phyloP scores from a whole-genome alignment of 768 basidiomycete species.

The Neoboletus brunneissimus region DNA sequence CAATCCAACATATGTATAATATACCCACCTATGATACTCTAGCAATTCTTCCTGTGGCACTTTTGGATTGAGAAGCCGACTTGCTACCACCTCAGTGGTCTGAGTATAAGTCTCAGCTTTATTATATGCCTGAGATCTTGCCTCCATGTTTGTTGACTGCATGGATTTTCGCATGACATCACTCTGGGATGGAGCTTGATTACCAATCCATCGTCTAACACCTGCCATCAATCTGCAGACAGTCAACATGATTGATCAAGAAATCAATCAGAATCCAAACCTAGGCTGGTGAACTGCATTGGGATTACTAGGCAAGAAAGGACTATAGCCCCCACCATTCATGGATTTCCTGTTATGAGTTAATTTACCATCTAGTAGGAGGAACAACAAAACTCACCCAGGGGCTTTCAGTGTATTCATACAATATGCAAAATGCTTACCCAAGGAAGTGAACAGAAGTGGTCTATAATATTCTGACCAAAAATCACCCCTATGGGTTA shows the following conservation, averaged over 20 bases:
- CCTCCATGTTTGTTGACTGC: constrained; percentile 26
- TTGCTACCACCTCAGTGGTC: constrained; percentile 60
- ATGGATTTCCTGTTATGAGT: constrained; percentile 56
- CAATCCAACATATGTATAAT: not conserved
- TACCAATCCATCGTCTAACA: constrained; percentile 73
- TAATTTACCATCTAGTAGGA: not conserved
- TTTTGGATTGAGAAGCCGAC: constrained; percentile 54
- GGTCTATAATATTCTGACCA: constrained; percentile 92
- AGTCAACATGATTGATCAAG: constrained; percentile 22
- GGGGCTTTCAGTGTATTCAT: constrained; percentile 87
- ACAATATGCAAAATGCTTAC: constrained; percentile 88
- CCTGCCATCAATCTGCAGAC: constrained; percentile 66
- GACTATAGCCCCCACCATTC: constrained; percentile 66
- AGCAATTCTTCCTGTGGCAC: constrained; percentile 63
- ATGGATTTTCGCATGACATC: constrained; percentile 41
- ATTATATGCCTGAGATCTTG: constrained; percentile 28
- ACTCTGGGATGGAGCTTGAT: constrained; percentile 43
- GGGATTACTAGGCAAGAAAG: constrained; percentile 64
- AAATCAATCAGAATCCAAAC: constrained; percentile 24
- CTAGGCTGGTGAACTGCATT: constrained; percentile 35
- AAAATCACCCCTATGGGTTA: constrained; percentile 62
- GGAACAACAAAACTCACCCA: constrained; percentile 46
- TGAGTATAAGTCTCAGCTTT: constrained; percentile 29
- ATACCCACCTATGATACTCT: constrained; percentile 68
- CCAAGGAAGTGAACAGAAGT: constrained; percentile 75